These are phyloP conservation scores for Asterophora parasitica DNA, from an alignment of 768 basidiomycete genomes.

Conservation along the genomic window DNA sequence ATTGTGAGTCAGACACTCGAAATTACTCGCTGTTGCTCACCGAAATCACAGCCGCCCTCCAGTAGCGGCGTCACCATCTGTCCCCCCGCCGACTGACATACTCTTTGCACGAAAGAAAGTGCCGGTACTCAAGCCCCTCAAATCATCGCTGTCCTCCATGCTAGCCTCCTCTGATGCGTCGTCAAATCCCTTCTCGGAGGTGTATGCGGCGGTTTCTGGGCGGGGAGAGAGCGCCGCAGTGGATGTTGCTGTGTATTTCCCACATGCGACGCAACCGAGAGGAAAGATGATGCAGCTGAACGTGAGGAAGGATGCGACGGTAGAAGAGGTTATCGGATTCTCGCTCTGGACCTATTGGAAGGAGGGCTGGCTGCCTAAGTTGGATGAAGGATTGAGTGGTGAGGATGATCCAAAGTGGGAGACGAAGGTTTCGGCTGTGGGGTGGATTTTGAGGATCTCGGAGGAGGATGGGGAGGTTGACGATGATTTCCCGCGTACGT, in stretches of 20 bases:
- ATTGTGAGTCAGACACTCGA: constrained; percentile 45
- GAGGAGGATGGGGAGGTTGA: constrained; percentile 98
- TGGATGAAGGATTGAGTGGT: constrained; percentile 60
- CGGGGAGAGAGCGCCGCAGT: constrained; percentile 61
- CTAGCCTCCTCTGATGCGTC: constrained; percentile 62
- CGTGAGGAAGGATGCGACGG: constrained; percentile 82
- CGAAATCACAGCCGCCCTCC: constrained; percentile 12
- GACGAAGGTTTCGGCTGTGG: constrained; percentile 63
- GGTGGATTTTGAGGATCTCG: constrained; percentile 91
- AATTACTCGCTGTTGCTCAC: too few species aligned
- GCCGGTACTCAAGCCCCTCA: constrained; percentile 33
- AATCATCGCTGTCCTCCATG: constrained; percentile 70
- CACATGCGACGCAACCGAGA: constrained; percentile 59
- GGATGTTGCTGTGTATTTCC: constrained; percentile 79
- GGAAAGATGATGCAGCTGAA: constrained; percentile 65
- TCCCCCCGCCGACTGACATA: constrained; percentile 22
- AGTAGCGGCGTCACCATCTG: constrained; percentile 14
- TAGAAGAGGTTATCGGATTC: constrained; percentile 95
- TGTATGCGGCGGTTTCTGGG: constrained; percentile 83
- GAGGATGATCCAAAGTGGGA: constrained; percentile 60
- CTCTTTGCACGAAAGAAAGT: constrained; percentile 54
- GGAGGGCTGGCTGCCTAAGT: constrained; percentile 70
- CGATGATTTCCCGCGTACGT: constrained; percentile 91
- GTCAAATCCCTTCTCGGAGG: constrained; percentile 82
- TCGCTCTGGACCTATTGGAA: constrained; percentile 94